Evolutionary conservation across 164 flowering plant genomes (phyloP), one percentile per base, ranked within the genome.

Genomic region (Vitis labrusca): DNA sequence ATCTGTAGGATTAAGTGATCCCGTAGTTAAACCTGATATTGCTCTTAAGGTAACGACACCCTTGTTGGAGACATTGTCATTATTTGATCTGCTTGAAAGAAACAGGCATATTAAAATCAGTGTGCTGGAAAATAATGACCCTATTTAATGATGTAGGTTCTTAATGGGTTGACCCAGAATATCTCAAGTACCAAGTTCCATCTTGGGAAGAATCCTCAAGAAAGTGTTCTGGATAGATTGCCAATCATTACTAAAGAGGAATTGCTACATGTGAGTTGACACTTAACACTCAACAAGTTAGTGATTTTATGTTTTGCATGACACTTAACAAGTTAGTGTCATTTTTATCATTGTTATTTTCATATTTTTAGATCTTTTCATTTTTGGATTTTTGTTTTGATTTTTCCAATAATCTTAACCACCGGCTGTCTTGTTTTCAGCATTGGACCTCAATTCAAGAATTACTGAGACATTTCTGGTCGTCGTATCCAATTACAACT

Each of bases 401-500:
- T 64, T 56, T 49, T 60, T 8, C 6, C 44, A 37, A 37, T 37
- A 16, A 14, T 8, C 17, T 48, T 56, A 19, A 5, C 29, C 16
- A 55, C 50, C 29, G 12, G 52, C 32, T 13, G 67, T 59, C 14
- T 71, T 65, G 10, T 64, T 82, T 81, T 32, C 91, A 94, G 99
- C 96, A 90, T 62, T 96, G 98, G 98, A 83, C 84, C 6, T 87
- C 91, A 7, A 91, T 90, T 72, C 89, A 90, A 75, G 99, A 96
- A 78, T 74, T 96, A 71, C 78, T 91, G 79, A 85, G 78, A 71
- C 99, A 93, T 78, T 96, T 89, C 77, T 96, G 99, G 99, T 93
- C 99, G 70, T 93, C 99, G 0, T 96, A 91, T 81, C 99, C 99
- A 52, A 81, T 93, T 51, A 90, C 97, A 50, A 88, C 91, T 44